These are phyloP conservation scores for Sicyos baderoa DNA, from an alignment of 306 rosid genomes.

Conservation along the genomic window DNA sequence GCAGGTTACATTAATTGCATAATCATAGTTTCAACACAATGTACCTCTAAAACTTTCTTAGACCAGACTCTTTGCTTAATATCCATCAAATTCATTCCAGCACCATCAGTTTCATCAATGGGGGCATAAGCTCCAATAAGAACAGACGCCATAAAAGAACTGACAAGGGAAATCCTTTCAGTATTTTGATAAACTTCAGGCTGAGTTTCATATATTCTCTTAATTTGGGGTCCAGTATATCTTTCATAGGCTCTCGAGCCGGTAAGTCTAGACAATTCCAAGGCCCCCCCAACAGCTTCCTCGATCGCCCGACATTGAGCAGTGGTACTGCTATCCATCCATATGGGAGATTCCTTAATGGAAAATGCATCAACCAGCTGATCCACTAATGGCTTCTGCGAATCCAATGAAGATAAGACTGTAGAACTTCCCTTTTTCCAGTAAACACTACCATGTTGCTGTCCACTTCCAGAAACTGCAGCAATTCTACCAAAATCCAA, in stretches of 20 bases:
- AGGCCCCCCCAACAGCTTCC: conserved; percentile 85
- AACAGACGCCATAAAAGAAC: conserved; percentile 90
- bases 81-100: conserved; percentile 97
- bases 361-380: conserved; percentile 66
- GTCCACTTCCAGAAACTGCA: conserved; percentile 92
- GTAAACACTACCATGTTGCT: conserved; percentile 92
- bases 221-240: conserved; percentile 84
- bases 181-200: conserved; percentile 54
- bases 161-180: conserved; percentile 91
- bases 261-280: conserved; percentile 62
- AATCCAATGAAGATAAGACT: conserved; percentile 55
- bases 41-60: conserved; percentile 60
- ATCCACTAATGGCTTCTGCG: conserved; percentile 40
- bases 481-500: conserved; percentile 54
- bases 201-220: conserved; percentile 56
- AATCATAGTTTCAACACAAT: conserved; percentile 4
- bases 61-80: conserved; percentile 64
- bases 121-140: conserved; percentile 62
- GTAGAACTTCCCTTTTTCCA: conserved; percentile 75
- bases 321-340: conserved; percentile 98
- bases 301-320: conserved; percentile 64
- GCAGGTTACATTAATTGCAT: background rate
- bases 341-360: conserved; percentile 59
- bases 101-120: conserved; percentile 86
- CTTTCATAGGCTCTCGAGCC: conserved; percentile 85